Conservation (phyloP, 2,329 filamentous ascomycete species). For the Zasmidium angulare region DNA sequence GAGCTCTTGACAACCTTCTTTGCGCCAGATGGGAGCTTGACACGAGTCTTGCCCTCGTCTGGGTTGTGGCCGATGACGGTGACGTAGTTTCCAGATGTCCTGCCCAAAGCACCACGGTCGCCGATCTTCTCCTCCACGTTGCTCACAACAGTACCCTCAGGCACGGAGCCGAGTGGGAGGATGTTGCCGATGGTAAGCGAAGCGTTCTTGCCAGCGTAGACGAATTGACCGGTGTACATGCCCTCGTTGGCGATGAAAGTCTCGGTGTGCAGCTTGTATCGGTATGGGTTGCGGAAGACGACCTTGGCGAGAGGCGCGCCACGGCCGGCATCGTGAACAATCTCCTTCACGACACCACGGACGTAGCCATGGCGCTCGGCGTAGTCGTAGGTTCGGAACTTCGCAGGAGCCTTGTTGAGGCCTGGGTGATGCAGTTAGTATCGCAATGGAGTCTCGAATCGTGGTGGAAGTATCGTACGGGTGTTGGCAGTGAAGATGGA, state of each 20-base stretch:
- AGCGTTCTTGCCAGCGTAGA: constrained; percentile 99
- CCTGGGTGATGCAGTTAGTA: constrained; percentile 59
- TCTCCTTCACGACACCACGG: constrained; percentile 96
- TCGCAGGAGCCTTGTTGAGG: constrained; percentile 91
- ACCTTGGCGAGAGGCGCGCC: constrained; percentile 97
- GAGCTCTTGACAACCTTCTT: constrained; percentile 97
- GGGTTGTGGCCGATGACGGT: constrained; percentile 97
- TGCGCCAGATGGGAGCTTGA: constrained; percentile 98
- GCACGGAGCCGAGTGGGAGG: constrained; percentile 88
- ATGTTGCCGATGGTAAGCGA: constrained; percentile 96
- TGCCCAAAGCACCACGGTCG: constrained; percentile 92
- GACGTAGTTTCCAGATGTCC: constrained; percentile 99
- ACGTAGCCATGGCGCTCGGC: constrained; percentile 81
- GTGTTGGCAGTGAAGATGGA: constrained; percentile 65
- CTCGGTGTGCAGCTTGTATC: constrained; percentile 96
- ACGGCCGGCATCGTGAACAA: constrained; percentile 98
- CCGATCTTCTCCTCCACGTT: constrained; percentile 99
- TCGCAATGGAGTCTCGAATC: constrained; percentile 25
- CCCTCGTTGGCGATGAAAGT: constrained; percentile 99
- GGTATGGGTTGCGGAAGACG: constrained; percentile 96
- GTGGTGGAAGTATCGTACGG: constrained; percentile 20
- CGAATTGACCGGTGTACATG: constrained; percentile 99
- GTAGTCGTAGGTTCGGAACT: constrained; percentile 96
- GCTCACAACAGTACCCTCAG: constrained; percentile 98
- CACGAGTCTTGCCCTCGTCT: constrained; percentile 98